These are phyloP conservation scores for Trametes sanguinea DNA, from an alignment of 768 basidiomycete genomes.

Conservation along the genomic window DNA sequence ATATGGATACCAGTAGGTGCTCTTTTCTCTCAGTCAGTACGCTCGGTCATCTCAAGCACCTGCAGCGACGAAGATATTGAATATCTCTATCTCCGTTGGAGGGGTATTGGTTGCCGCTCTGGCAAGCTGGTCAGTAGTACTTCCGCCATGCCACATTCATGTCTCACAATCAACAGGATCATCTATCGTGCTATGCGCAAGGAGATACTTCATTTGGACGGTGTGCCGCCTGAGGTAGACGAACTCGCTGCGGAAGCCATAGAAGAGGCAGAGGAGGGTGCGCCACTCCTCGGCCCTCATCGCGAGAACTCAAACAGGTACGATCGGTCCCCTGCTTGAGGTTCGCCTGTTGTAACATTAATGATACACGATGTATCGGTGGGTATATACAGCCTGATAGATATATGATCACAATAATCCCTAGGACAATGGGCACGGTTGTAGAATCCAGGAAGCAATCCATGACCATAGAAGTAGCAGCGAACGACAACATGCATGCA, in stretches of 20 bases:
- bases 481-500: not conserved
- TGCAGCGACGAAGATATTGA: constrained; percentile 64
- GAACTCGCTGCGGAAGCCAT: constrained; percentile 60
- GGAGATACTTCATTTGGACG: constrained; percentile 58
- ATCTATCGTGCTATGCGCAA: constrained; percentile 65
- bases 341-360: constrained; percentile 14
- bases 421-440: constrained; percentile 8
- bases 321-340: constrained; percentile 18
- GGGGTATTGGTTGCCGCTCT: constrained; percentile 60
- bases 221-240: constrained; percentile 48
- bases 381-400: constrained; percentile 17
- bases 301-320: constrained; percentile 16
- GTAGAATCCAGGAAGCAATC: not conserved
- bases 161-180: constrained; percentile 45
- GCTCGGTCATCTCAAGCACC: too few species aligned
- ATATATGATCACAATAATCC: constrained; percentile 10
- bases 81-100: constrained; percentile 56
- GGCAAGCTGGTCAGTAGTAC: constrained; percentile 63
- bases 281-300: constrained; percentile 48
- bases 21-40: not conserved
- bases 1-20: constrained; percentile 74
- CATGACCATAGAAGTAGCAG: not conserved
- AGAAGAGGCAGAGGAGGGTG: constrained; percentile 62
- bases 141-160: not conserved
- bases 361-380: constrained; percentile 9